Evolutionary conservation across 371 early-diverging fungal genomes (phyloP).

Genomic region (Haplosporangium sp.): DNA sequence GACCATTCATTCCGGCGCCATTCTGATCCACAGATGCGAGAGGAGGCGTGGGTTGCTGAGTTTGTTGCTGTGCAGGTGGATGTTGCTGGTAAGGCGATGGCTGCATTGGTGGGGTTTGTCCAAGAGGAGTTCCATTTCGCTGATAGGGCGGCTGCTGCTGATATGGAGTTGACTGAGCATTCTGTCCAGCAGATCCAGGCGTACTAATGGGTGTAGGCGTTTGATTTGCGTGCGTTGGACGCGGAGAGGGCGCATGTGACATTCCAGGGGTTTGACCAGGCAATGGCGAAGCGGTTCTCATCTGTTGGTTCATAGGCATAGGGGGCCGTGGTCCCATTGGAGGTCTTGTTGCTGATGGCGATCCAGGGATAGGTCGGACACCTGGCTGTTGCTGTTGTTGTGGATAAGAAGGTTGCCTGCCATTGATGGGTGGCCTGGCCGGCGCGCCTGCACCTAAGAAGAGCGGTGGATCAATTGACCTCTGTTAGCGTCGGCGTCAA

Average conservation of each 20-base stretch:
- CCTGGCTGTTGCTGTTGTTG: conserved; percentile 32
- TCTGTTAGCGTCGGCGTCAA: background rate
- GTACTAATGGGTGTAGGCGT: conserved; percentile 38
- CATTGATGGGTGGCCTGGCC: conserved; percentile 33
- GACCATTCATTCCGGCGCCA: conserved; percentile 17
- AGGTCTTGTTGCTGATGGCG: conserved; percentile 36
- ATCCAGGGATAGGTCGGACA: conserved; percentile 35
- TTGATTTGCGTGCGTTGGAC: conserved; percentile 17
- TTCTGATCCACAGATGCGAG: conserved; percentile 20
- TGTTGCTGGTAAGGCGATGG: conserved; percentile 18
- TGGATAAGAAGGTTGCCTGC: conserved; percentile 23
- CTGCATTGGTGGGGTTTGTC: conserved; percentile 18
- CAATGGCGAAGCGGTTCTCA: conserved; percentile 35
- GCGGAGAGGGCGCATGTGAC: conserved; percentile 33
- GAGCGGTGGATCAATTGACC: background rate
- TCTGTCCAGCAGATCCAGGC: conserved; percentile 34
- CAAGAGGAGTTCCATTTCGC: conserved; percentile 22
- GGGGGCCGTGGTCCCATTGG: conserved; percentile 35
- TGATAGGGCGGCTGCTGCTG: conserved; percentile 31
- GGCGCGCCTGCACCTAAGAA: conserved; percentile 25
- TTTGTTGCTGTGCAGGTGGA: conserved; percentile 9
- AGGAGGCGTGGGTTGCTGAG: conserved; percentile 31
- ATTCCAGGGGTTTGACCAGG: conserved; percentile 27
- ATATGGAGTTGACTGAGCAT: conserved; percentile 14
- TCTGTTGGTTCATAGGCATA: conserved; percentile 30